Base-by-base conservation (phyloP, 1,139 yeast genomes). In the Barnettozyma hawaiiensis region DNA sequence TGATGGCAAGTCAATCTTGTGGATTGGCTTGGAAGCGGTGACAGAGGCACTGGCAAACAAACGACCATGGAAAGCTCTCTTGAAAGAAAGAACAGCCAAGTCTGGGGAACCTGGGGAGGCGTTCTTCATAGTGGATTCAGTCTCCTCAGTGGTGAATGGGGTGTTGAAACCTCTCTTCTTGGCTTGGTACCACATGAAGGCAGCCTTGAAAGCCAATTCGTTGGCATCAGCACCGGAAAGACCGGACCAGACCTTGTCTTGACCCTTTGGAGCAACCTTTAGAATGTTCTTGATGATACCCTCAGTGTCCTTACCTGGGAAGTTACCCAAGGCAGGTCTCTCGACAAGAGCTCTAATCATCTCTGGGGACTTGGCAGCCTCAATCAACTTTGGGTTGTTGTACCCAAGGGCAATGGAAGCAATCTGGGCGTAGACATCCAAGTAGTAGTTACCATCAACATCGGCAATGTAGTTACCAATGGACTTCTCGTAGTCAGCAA, bases 121-220 rank as follows among this genome's bases (percentile, higher is more conserved):
- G 59, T 82, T 82, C 21, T 73, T 64, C 89, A 82, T 81, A n/a
- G 77, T 81, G 7, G 81, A 67, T 4, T 62, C 57, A 50, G 78
- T 64, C 60, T 81, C 87, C 53, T 76, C 82, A 15, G 58, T 54
- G 7, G 81, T 63, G 57, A 80, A 81, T 32, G 70, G 77, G 35
- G 65, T 60, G 12, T 66, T 62, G 51, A 53, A 78, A 35, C 82
- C 84, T 63, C 89, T 73, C 52, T 67, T 69, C 51, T 74, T 71
- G 37, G 76, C 69, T 49, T 78, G 82, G 59, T 80, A 85, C 65
- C 74, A 81, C 79, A 81, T 80, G 57, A 81, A 81, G 6, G 89
- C 89, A 18, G 89, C 89, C 60, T 82, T 81, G 65, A 71, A 81
- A 4, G 90, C 89, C 49, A 82, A 72, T 63, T 82, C 90, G 57